These are phyloP conservation scores for Rhodotorula sphaerocarpa DNA, from an alignment of 768 basidiomycete species.

Conservation along the genomic window DNA sequence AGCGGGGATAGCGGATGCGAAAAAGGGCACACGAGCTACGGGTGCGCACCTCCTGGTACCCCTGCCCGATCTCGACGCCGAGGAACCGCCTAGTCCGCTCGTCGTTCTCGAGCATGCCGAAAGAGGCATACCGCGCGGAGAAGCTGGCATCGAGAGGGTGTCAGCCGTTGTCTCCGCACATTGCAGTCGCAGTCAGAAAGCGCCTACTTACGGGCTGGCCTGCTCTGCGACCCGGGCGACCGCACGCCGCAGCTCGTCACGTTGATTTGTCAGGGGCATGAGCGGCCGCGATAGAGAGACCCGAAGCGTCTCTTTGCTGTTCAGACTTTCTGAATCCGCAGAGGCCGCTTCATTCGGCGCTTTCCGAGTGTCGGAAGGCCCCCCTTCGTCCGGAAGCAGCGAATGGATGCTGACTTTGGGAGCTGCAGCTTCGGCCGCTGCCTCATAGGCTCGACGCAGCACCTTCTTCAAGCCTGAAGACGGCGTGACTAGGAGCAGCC, in stretches of 20 bases:
- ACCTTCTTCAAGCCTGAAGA: neutral
- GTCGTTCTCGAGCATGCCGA: constrained; percentile 67
- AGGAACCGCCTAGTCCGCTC: constrained; percentile 74
- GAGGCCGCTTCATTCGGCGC: constrained; percentile 23
- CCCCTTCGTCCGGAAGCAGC: neutral
- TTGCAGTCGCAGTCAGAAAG: neutral
- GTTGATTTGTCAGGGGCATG: constrained; percentile 69
- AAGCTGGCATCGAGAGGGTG: constrained; percentile 53
- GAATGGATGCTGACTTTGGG: neutral
- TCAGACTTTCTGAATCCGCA: constrained; percentile 40
- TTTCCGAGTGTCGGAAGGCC: too few species aligned
- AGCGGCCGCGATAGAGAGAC: constrained; percentile 77
- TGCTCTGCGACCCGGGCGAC: constrained; percentile 53
- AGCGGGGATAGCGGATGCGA: neutral
- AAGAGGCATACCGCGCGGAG: constrained; percentile 59
- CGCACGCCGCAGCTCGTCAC: constrained; percentile 60
- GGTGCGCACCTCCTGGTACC: constrained; percentile 60
- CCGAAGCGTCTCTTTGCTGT: constrained; percentile 57
- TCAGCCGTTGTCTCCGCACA: constrained; percentile 1
- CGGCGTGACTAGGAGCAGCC: neutral
- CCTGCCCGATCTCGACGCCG: constrained; percentile 71
- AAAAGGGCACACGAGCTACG: neutral
- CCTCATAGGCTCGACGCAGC: neutral
- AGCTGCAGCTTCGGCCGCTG: neutral
- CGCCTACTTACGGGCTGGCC: constrained; percentile 48